Evolutionary conservation across 257 asterid species (phyloP).

Genomic region (Lycium barbarum): DNA sequence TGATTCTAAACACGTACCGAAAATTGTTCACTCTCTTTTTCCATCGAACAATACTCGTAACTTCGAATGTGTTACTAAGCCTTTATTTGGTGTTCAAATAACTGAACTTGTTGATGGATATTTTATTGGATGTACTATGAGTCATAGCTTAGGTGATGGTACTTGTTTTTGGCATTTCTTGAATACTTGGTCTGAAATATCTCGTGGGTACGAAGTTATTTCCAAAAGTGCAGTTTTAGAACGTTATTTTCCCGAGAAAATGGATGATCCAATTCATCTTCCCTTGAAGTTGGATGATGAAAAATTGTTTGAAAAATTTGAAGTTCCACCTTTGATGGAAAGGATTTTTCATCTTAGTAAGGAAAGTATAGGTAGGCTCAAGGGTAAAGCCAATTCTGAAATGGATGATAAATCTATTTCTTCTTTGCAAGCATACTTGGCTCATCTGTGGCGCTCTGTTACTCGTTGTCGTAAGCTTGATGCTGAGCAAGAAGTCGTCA

Average conservation of each 20-base stretch:
- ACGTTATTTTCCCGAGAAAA: conserved; percentile 37
- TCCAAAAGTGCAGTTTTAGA: conserved; percentile 39
- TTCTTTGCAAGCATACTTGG: conserved; percentile 56
- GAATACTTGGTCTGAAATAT: conserved; percentile 54
- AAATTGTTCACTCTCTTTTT: conserved; percentile 41
- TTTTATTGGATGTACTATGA: conserved; percentile 48
- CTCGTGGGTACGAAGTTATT: conserved; percentile 35
- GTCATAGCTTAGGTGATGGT: conserved; percentile 48
- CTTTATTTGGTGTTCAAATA: conserved; percentile 49
- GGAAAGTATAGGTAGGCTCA: conserved; percentile 37
- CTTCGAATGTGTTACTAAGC: conserved; percentile 40
- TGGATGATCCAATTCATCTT: neutral
- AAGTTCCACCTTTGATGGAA: conserved; percentile 21
- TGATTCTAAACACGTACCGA: conserved; percentile 29
- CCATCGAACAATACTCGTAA: conserved; percentile 32
- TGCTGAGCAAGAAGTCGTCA: neutral
- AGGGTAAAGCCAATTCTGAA: conserved; percentile 47
- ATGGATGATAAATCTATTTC: conserved; percentile 37
- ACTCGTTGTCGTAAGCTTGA: conserved; percentile 34
- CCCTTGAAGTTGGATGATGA: conserved; percentile 35
- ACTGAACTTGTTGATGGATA: conserved; percentile 48
- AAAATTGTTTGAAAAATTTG: too few species aligned
- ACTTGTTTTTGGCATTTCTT: conserved; percentile 57
- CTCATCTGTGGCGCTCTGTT: conserved; percentile 54
- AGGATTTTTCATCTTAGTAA: conserved; percentile 47